These are phyloP conservation scores for Naganishia cerealis DNA, from an alignment of 1,284 basidiomycete genomes.

Conservation along the genomic window DNA sequence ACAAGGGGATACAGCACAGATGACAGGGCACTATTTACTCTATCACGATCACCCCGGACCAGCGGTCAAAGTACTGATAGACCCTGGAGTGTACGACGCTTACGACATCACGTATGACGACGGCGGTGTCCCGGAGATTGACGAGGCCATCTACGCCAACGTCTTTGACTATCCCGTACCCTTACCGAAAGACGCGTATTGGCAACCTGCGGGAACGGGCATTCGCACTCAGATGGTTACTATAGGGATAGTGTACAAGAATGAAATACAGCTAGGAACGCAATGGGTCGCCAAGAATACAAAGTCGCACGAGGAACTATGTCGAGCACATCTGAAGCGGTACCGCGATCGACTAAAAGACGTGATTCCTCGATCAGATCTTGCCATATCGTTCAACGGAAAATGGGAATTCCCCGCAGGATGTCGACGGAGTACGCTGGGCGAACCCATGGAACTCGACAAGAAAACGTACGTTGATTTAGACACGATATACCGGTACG, in stretches of 20 bases:
- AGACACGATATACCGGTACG: conserved; percentile 3
- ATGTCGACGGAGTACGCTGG: not conserved
- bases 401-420: conserved; percentile 13
- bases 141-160: conserved; percentile 28
- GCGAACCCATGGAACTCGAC: conserved; percentile 10
- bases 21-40: conserved; percentile 25
- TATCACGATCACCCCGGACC: conserved; percentile 21
- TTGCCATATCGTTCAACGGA: conserved; percentile 21
- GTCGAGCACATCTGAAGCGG: conserved; percentile 15
- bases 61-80: conserved; percentile 23
- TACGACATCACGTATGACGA: not conserved
- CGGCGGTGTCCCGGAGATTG: conserved; percentile 6
- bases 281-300: conserved; percentile 29
- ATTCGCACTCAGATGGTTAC: conserved; percentile 14
- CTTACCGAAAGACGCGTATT: conserved; percentile 18
- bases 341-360: conserved; percentile 13
- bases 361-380: conserved; percentile 13
- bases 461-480: not conserved
- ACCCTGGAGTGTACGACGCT: conserved; percentile 20
- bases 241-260: conserved; percentile 16
- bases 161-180: conserved; percentile 27
- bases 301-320: conserved; percentile 10
- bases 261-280: conserved; percentile 20
- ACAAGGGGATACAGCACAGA: conserved; percentile 16
- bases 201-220: conserved; percentile 7